Percentiles rank a stretch among this genome's conserved stretches.
These are phyloP conservation scores for Glycine latifolia DNA, from an alignment of 306 rosid species.

Conservation along the genomic window DNA sequence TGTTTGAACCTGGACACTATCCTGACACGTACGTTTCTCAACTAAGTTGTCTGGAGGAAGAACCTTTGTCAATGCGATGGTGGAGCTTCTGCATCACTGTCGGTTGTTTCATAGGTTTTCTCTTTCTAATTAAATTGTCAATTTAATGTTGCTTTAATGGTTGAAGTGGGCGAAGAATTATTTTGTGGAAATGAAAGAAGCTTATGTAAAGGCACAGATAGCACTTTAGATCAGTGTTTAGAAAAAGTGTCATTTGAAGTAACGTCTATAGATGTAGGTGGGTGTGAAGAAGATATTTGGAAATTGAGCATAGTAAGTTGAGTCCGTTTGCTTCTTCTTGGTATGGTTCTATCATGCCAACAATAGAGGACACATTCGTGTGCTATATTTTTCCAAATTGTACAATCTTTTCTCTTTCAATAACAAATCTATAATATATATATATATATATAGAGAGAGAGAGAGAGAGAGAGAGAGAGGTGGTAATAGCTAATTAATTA, in stretches of 20 bases:
- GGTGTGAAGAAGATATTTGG: too few species aligned
- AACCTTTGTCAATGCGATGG: not conserved
- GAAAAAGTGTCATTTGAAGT: too few species aligned
- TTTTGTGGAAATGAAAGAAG: not conserved
- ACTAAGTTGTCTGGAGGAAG: not conserved
- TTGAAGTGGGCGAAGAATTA: not conserved
- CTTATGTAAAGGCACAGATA: not conserved
- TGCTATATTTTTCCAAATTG: not conserved
- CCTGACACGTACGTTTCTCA: not conserved
- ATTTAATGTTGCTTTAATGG: conserved; percentile 5
- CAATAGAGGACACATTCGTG: not conserved
- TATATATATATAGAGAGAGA: too few species aligned
- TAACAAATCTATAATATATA: too few species aligned
- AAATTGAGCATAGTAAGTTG: too few species aligned
- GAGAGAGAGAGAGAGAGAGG: too few species aligned
- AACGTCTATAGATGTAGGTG: too few species aligned
- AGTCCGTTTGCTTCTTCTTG: too few species aligned
- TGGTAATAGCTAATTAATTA: too few species aligned
- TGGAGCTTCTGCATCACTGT: conserved; percentile 18
- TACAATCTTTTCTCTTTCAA: too few species aligned
- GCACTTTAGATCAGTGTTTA: too few species aligned
- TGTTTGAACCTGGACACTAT: not conserved
- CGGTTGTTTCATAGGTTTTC: conserved; percentile 19
- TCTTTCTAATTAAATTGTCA: conserved; percentile 1
- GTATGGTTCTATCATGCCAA: not conserved